These are phyloP conservation scores for Colletotrichum magnum DNA, from an alignment of 2,329 filamentous ascomycete species.

Conservation along the genomic window DNA sequence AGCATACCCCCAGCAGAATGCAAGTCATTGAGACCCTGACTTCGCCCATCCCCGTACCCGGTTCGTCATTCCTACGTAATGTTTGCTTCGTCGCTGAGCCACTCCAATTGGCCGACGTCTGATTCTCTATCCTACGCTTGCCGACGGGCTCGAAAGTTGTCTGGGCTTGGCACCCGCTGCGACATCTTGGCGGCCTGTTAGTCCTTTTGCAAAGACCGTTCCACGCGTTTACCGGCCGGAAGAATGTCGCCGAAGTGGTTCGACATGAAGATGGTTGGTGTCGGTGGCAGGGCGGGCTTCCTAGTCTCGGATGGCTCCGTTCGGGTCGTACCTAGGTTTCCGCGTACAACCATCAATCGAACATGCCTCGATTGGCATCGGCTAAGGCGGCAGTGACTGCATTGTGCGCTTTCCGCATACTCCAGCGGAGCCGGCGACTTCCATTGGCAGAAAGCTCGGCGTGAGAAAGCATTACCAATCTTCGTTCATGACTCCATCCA, in stretches of 20 bases:
- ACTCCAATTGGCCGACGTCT: background rate
- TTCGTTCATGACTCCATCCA: too few relatives aligned
- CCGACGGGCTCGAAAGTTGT: background rate
- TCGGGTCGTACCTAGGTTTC: too few relatives aligned
- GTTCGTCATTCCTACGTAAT: slow-evolving; percentile 21
- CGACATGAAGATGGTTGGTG: background rate
- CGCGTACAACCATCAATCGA: too few relatives aligned
- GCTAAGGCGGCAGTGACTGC: too few relatives aligned
- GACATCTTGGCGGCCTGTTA: background rate
- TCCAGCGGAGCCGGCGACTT: too few relatives aligned
- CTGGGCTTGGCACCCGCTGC: slow-evolving; percentile 2
- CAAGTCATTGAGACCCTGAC: slow-evolving; percentile 10
- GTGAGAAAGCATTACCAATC: too few relatives aligned
- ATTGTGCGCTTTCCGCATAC: too few relatives aligned
- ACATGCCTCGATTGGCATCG: too few relatives aligned
- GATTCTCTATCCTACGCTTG: too few relatives aligned
- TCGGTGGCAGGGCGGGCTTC: too few relatives aligned
- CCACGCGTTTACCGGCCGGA: background rate
- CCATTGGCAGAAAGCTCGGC: too few relatives aligned
- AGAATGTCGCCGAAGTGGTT: background rate
- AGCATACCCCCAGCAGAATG: background rate
- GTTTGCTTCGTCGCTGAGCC: background rate
- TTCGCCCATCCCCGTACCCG: background rate
- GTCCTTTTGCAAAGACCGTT: background rate
- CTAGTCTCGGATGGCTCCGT: too few relatives aligned